Conservation (phyloP, 148 eudicot species). For the Chenopodium quinoa region DNA sequence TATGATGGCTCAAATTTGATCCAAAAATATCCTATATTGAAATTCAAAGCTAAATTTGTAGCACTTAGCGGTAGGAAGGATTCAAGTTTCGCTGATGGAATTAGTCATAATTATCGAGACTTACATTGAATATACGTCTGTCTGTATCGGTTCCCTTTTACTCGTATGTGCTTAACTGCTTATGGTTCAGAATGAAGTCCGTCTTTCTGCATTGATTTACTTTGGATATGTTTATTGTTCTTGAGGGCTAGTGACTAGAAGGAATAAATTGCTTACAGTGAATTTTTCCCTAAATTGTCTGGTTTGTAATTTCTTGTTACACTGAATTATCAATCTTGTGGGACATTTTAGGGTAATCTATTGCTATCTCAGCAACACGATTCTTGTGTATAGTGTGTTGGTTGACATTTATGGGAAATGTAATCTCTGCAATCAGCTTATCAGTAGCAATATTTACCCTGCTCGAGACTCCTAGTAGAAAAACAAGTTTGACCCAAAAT, state of each 20-base stretch:
- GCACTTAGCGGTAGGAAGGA: conserved; percentile 71
- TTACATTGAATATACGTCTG: neutral
- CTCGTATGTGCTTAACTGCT: neutral
- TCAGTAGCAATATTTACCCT: too few species aligned
- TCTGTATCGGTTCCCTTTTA: neutral
- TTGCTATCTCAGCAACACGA: neutral
- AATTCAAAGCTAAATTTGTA: conserved; percentile 67
- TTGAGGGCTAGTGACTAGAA: neutral
- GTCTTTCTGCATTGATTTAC: neutral
- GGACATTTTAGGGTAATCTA: too few species aligned
- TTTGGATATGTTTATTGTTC: neutral
- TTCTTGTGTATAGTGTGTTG: neutral
- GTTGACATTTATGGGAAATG: neutral
- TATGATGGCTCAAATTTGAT: conserved; percentile 74
- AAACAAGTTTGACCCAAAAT: too few species aligned
- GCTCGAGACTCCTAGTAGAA: too few species aligned
- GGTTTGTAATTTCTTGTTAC: neutral
- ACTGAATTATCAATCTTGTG: too few species aligned
- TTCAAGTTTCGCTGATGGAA: conserved; percentile 22
- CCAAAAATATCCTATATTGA: conserved; percentile 67
- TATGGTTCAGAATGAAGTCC: neutral
- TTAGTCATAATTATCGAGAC: conserved; percentile 4
- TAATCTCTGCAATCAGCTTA: neutral
- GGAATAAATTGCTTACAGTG: too few species aligned
- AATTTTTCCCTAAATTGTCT: neutral